Percentiles rank a stretch among this genome's conserved stretches.
phyloP scores from a whole-genome alignment of 202 grass and related monocot species.

The Schoenoplectus tabernaemontani region DNA sequence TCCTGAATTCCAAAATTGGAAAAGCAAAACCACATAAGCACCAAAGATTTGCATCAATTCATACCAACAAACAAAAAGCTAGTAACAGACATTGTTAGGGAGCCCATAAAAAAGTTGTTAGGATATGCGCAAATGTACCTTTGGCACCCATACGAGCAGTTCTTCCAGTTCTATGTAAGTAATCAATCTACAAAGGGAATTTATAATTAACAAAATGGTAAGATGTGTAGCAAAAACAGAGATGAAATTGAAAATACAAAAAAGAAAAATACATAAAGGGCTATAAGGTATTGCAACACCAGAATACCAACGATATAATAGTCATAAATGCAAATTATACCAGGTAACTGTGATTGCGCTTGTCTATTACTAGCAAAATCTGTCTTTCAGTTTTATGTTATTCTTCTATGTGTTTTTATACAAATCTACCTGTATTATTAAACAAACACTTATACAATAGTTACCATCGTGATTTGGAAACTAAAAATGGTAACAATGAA shows the following conservation, averaged over 20 bases:
- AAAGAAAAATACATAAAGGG: neutral
- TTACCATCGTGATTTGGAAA: neutral
- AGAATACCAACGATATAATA: neutral
- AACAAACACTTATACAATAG: neutral
- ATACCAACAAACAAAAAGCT: constrained; percentile 2
- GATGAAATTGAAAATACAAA: neutral
- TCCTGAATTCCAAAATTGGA: constrained; percentile 37
- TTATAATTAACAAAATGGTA: neutral
- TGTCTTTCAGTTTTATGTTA: neutral
- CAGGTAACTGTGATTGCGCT: neutral
- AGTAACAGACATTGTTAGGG: neutral
- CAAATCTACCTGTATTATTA: neutral
- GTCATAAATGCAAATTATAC: neutral
- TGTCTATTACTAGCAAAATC: neutral
- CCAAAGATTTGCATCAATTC: neutral
- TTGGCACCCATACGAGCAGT: constrained; percentile 98
- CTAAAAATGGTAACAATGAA: neutral
- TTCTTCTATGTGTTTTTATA: neutral
- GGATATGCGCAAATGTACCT: too few relatives aligned
- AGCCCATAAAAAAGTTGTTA: neutral
- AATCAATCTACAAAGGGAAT: constrained; percentile 69
- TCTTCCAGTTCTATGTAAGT: constrained; percentile 89
- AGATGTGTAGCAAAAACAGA: neutral
- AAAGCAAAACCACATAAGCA: neutral
- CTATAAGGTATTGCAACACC: neutral